Conservation (phyloP, 805 yeast genomes). For the Yamadazyma olivae region DNA sequence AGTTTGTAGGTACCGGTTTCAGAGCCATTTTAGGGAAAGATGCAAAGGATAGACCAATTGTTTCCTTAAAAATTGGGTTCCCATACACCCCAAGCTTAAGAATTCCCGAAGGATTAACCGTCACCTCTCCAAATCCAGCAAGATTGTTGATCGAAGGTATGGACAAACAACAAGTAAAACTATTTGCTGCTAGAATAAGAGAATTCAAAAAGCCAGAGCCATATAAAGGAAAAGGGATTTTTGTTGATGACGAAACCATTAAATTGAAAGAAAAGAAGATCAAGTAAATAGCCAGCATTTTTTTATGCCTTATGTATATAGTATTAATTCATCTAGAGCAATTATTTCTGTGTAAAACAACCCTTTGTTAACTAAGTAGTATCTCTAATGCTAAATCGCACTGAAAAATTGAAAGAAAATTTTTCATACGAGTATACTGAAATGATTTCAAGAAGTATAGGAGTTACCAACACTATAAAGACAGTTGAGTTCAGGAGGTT, state of each 20-base stretch:
- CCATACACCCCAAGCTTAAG: constrained; percentile 74
- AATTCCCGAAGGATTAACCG: constrained; percentile 75
- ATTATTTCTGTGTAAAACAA: background rate
- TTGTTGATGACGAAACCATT: constrained; percentile 87
- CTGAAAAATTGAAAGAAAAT: constrained; percentile 3
- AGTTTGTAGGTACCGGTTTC: constrained; percentile 95
- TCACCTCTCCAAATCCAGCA: constrained; percentile 79
- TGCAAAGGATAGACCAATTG: constrained; percentile 47
- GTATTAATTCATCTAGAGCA: no score
- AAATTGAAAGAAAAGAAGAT: constrained; percentile 89
- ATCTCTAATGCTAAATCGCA: constrained; percentile 2
- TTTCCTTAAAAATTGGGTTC: constrained; percentile 83
- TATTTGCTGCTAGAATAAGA: constrained; percentile 86
- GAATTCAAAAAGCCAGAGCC: constrained; percentile 95
- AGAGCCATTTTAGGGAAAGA: constrained; percentile 73
- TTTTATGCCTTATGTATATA: constrained; percentile 1
- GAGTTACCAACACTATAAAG: background rate
- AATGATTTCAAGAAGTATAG: constrained; percentile 3
- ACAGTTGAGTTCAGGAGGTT: constrained; percentile 18
- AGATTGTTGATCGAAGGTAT: constrained; percentile 82
- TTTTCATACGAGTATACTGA: constrained; percentile 2
- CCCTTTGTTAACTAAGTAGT: no score
- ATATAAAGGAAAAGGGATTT: constrained; percentile 97
- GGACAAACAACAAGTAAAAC: constrained; percentile 81
- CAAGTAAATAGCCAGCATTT: constrained; percentile 64